Evolutionary conservation across 305 asterid species (phyloP).

Genomic region (Plantago lanceolata): DNA sequence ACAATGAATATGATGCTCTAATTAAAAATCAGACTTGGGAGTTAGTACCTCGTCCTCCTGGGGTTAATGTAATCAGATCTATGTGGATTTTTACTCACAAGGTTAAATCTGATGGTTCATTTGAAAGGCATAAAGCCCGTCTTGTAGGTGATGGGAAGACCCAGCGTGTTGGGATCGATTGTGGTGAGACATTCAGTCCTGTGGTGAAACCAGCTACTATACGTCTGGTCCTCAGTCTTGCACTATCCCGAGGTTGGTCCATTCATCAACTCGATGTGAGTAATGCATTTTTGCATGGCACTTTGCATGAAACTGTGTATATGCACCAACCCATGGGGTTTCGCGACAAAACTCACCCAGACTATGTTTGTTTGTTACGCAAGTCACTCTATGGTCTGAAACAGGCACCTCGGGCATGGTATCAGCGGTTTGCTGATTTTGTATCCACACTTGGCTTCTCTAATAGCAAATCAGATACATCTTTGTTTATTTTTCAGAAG

Average conservation of each 20-base stretch:
- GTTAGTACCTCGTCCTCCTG: not conserved
- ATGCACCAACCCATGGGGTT: not conserved
- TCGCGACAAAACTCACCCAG: not conserved
- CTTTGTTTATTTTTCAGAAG: not conserved
- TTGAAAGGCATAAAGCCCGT: not conserved
- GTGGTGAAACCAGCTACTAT: not conserved
- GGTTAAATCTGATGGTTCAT: not conserved
- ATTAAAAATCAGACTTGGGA: not conserved
- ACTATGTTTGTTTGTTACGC: not conserved
- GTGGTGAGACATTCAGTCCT: not conserved
- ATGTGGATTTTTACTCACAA: slow-evolving; percentile 1
- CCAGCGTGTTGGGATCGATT: too few species aligned
- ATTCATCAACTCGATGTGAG: not conserved
- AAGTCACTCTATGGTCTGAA: not conserved
- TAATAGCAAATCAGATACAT: not conserved
- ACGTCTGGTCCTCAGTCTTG: not conserved
- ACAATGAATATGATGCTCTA: not conserved
- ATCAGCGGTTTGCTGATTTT: not conserved
- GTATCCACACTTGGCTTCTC: not conserved
- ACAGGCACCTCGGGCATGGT: not conserved
- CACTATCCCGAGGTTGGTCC: not conserved
- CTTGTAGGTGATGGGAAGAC: not conserved
- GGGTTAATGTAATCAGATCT: not conserved
- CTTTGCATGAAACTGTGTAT: not conserved
- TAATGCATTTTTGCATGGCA: not conserved